phyloP scores from a whole-genome alignment of 208 protist genomes.

The Leptomonas pyrrhocoris region DNA sequence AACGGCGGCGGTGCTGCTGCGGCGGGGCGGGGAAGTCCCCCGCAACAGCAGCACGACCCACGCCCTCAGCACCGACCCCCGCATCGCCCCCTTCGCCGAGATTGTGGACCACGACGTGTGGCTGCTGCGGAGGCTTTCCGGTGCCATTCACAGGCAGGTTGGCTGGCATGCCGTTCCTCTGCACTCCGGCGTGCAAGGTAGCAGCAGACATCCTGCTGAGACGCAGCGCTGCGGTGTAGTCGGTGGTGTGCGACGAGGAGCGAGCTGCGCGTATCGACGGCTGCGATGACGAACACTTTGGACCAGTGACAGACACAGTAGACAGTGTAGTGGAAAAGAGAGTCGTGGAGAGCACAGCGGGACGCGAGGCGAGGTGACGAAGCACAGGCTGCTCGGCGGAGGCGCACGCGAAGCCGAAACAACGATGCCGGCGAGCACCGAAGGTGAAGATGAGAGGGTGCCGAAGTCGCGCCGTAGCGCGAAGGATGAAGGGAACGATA shows the following conservation, averaged over 20 bases:
- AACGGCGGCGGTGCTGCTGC: constrained; percentile 36
- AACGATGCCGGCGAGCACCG: neutral
- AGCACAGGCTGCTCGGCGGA: neutral
- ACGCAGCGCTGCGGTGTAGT: neutral
- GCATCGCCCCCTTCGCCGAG: constrained; percentile 28
- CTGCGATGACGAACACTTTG: neutral
- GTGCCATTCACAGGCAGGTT: neutral
- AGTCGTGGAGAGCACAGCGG: neutral
- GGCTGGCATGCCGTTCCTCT: neutral
- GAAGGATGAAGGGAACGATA: neutral
- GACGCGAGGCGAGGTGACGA: neutral
- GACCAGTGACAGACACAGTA: neutral
- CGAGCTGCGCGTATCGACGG: neutral
- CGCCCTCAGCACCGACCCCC: too few relatives aligned
- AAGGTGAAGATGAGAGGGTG: neutral
- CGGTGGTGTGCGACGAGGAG: neutral
- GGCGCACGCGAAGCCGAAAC: neutral
- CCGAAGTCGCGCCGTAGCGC: neutral
- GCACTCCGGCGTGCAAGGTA: constrained; percentile 39
- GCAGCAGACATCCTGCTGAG: constrained; percentile 26
- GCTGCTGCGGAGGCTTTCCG: neutral
- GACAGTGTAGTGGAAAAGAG: neutral
- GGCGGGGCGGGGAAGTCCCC: neutral
- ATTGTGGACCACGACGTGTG: constrained; percentile 14
- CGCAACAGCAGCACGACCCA: neutral